Evolutionary conservation across 768 basidiomycete species (phyloP).

Genomic region (Calocera viscosa): DNA sequence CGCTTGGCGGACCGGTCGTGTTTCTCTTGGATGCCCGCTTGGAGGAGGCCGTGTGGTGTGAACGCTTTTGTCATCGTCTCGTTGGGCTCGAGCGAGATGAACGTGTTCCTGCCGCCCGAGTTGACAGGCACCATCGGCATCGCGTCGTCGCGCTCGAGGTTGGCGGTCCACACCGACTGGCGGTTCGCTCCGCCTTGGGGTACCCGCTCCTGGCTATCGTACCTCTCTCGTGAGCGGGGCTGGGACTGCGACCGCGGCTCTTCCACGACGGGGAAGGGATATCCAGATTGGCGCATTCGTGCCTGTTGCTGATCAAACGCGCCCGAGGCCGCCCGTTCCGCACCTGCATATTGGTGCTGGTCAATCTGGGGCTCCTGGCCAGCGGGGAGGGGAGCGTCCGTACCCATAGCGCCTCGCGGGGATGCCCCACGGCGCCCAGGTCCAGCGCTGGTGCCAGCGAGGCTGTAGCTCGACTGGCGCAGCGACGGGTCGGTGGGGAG

Average conservation of each 20-base stretch:
- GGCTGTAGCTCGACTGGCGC: not conserved
- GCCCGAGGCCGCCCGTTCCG: not conserved
- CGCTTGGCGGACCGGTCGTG: conserved; percentile 90
- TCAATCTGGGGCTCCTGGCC: not conserved
- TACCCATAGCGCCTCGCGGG: not conserved
- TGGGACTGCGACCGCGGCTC: not conserved
- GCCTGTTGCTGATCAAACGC: conserved; percentile 3
- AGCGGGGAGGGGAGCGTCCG: not conserved
- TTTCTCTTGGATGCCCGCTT: conserved; percentile 89
- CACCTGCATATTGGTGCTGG: not conserved
- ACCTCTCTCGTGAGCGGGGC: not conserved
- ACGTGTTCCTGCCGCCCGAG: conserved; percentile 37
- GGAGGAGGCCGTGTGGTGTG: conserved; percentile 84
- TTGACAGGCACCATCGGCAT: conserved; percentile 29
- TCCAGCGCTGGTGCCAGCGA: not conserved
- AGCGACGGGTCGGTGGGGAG: not conserved
- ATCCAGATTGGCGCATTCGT: not conserved
- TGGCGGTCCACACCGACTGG: conserved; percentile 78
- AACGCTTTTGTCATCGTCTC: conserved; percentile 85
- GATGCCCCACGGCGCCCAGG: not conserved
- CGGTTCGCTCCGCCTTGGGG: conserved; percentile 26
- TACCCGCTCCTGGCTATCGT: not conserved
- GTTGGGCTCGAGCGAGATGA: conserved; percentile 55
- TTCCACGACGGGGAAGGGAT: not conserved
- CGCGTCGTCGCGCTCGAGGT: conserved; percentile 53